Percentiles rank a stretch among this genome's conserved stretches.
phyloP scores from a whole-genome alignment of 2,329 filamentous ascomycete species.

The Trichoderma sp. region DNA sequence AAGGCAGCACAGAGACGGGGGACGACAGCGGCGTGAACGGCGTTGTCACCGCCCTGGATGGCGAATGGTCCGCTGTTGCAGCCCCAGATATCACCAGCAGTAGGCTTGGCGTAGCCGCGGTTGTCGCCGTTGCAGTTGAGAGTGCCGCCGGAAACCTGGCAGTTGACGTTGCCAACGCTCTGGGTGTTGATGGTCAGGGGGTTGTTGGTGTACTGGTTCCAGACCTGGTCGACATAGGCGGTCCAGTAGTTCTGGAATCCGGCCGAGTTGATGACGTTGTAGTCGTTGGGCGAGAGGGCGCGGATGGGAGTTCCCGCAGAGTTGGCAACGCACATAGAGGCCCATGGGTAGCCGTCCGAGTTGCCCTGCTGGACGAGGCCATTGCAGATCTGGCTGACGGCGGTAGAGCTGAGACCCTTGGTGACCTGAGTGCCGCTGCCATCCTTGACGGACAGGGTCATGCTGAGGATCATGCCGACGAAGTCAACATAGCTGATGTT shows the following conservation, averaged over 20 bases:
- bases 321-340: constrained; percentile 46
- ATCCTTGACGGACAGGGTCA: constrained; percentile 44
- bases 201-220: constrained; percentile 42
- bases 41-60: constrained; percentile 41
- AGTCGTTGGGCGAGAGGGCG: constrained; percentile 48
- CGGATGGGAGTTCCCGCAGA: constrained; percentile 44
- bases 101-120: constrained; percentile 47
- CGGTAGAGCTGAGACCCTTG: constrained; percentile 42
- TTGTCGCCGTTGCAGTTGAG: constrained; percentile 47
- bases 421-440: constrained; percentile 43
- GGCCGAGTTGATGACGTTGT: constrained; percentile 38
- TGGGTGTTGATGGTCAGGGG: constrained; percentile 50
- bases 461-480: constrained; percentile 53
- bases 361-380: constrained; percentile 42
- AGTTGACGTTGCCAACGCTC: constrained; percentile 42
- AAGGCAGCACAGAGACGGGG: constrained; percentile 55
- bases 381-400: constrained; percentile 45
- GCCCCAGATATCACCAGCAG: constrained; percentile 50
- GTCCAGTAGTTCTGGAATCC: constrained; percentile 48
- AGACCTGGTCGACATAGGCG: constrained; percentile 50
- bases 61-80: constrained; percentile 53
- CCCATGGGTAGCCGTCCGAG: constrained; percentile 47
- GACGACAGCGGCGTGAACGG: constrained; percentile 45
- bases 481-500: constrained; percentile 57
- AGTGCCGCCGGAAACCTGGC: constrained; percentile 40